Percentiles rank a stretch among this genome's conserved stretches.
phyloP scores from a whole-genome alignment of 129 eudicot genomes.

The Tagetes patula region DNA sequence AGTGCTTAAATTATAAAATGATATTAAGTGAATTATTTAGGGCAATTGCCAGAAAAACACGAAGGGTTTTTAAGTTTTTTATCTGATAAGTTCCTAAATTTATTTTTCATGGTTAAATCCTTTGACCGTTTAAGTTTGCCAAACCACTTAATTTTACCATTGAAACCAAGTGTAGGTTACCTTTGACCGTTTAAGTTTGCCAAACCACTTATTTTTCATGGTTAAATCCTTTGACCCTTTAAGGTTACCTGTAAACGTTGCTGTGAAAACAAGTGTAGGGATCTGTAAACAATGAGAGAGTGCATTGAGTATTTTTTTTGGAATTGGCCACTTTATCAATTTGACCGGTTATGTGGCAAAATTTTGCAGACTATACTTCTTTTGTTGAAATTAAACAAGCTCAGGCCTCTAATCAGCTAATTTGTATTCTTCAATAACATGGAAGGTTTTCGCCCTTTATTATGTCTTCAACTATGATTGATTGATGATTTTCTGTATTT shows the following conservation, averaged over 20 bases:
- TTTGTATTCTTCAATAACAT: neutral
- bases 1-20: neutral
- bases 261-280: too few species aligned
- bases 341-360: neutral
- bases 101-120: neutral
- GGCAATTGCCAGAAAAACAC: neutral
- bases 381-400: neutral
- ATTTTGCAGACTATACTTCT: neutral
- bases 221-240: too few species aligned
- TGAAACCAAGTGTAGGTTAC: neutral
- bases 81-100: neutral
- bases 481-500: conserved; percentile 8
- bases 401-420: neutral
- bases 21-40: neutral
- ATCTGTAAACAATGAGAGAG: too few species aligned
- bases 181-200: too few species aligned
- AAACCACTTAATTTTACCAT: neutral
- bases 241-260: too few species aligned
- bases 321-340: neutral
- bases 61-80: neutral
- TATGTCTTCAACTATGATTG: neutral
- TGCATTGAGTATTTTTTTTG: neutral
- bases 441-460: neutral
- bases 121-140: neutral
- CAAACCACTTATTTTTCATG: too few species aligned